Base-by-base conservation (phyloP, 495 filamentous ascomycete species). In the Aspergillus hancockii region DNA sequence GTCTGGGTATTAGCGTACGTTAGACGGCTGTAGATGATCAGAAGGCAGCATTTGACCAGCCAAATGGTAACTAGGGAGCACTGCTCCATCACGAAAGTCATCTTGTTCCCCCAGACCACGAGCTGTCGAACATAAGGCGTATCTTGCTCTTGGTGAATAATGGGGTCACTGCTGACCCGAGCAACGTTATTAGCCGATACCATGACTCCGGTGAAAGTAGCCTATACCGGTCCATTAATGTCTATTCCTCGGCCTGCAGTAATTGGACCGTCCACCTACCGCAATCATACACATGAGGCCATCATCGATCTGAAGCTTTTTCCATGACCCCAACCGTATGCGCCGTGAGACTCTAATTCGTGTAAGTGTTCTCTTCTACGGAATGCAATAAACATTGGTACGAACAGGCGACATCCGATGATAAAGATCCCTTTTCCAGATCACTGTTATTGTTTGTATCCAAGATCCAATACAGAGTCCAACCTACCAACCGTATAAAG, bases 381-480 rank as follows among this genome's bases (percentile, higher is more conserved):
- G 34, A 3, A 5, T 10, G 2, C 34, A 36, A 36, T 4, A 14
- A 36, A 36, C 34, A 14, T 36, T 10, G 34, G 34, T 3, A 45
- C 41, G 14, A 45, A 45, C 41, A 45, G 41, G 18, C 41, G 41
- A 45, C 41, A 45, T 45, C 41, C 41, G 41, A 45, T 45, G 14
- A 45, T 45, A 14, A 45, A 14, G 1, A 45, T 45, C n/a, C 41
- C 41, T 45, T 2, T 21, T 18, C 7, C 16, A 19, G 8, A 3
- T 10, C 18, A 19, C 8, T 8, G 41, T 21, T 45, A 36, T 5
- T 36, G 34, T 14, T 36, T 9, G 25, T 28, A 36, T 36, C 34
- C 8, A 12, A 14, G 1, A 21, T 45, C 41, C 8, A 1, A 19
- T n/a, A 45, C 18, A n/a, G 16, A 43, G n/a, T 8, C 4, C 4